Evolutionary conservation across 345 rosid species (phyloP).

Genomic region (Acer saccharum): DNA sequence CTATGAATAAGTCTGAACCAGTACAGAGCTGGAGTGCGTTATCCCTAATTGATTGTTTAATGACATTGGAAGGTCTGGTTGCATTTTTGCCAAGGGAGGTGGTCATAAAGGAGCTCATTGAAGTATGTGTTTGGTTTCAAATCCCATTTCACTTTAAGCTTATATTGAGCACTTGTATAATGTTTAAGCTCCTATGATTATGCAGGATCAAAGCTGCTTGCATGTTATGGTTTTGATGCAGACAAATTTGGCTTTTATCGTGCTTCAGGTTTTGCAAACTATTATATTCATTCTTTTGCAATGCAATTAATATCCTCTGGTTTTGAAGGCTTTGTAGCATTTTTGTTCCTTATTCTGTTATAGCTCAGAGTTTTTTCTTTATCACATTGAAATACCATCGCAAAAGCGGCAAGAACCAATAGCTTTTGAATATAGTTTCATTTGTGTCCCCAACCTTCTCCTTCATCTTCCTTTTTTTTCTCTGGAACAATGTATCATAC

Average conservation of each 20-base stretch:
- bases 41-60: constrained; percentile 76
- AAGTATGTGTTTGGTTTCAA: constrained; percentile 47
- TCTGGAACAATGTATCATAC: background rate
- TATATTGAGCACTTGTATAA: constrained; percentile 12
- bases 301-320: constrained; percentile 9
- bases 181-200: constrained; percentile 27
- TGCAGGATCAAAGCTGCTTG: constrained; percentile 67
- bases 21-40: constrained; percentile 83
- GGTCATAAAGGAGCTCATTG: constrained; percentile 73
- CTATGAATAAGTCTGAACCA: constrained; percentile 78
- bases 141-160: constrained; percentile 16
- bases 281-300: constrained; percentile 15
- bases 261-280: constrained; percentile 68
- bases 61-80: constrained; percentile 75
- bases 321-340: constrained; percentile 11
- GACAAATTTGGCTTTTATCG: constrained; percentile 59
- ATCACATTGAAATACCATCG: background rate
- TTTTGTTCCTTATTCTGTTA: background rate
- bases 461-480: background rate
- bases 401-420: background rate
- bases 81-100: constrained; percentile 66
- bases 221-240: constrained; percentile 76
- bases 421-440: background rate
- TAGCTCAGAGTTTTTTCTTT: background rate
- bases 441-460: background rate